These are phyloP conservation scores for Citrus reticulata DNA, from an alignment of 345 rosid genomes.

Conservation along the genomic window DNA sequence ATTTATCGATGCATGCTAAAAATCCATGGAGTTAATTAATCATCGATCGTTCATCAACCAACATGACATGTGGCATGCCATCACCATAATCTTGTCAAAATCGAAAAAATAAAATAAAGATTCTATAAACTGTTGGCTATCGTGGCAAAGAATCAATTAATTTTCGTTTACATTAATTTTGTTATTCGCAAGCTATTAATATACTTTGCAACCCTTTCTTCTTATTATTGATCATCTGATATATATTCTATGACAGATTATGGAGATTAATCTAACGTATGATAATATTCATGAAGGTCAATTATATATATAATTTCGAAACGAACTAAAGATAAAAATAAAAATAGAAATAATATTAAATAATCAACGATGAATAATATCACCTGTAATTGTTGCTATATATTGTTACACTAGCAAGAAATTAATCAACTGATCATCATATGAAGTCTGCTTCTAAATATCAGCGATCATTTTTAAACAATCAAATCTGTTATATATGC, in stretches of 20 bases:
- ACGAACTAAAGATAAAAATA: background rate
- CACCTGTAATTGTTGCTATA: background rate
- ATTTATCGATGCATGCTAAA: conserved; percentile 2
- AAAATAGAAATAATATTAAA: background rate
- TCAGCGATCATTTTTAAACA: background rate
- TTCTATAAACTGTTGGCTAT: background rate
- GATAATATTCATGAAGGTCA: background rate
- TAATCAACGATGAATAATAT: background rate
- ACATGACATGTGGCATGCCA: conserved; percentile 6
- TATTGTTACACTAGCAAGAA: background rate
- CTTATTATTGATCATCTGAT: background rate
- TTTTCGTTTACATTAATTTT: background rate
- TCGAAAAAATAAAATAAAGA: background rate
- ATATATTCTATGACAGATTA: background rate
- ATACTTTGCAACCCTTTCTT: background rate
- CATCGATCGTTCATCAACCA: background rate
- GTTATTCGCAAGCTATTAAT: too few relatives aligned
- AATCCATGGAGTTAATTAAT: background rate
- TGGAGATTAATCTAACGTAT: background rate
- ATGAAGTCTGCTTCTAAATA: background rate
- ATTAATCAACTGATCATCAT: background rate
- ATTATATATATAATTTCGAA: background rate
- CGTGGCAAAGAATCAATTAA: background rate
- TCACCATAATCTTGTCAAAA: conserved; percentile 9
- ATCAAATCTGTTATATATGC: background rate